These are phyloP conservation scores for Exidia glandulosa DNA, from an alignment of 768 basidiomycete genomes.

Conservation along the genomic window DNA sequence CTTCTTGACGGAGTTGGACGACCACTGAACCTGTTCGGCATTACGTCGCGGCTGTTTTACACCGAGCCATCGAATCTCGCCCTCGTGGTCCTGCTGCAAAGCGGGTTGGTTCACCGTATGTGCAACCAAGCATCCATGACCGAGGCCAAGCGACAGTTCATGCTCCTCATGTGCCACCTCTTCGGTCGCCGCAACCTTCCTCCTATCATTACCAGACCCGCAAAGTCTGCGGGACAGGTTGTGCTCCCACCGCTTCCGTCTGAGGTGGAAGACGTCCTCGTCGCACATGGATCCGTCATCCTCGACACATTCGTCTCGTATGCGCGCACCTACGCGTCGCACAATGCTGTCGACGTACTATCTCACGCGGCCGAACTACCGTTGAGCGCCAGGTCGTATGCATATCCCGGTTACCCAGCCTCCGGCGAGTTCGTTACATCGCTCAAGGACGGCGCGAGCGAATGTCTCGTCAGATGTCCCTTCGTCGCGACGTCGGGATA, in stretches of 20 bases:
- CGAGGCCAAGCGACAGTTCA: constrained; percentile 36
- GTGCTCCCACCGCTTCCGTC: constrained; percentile 39
- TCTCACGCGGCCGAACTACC: constrained; percentile 35
- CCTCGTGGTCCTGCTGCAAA: constrained; percentile 43
- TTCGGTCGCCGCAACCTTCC: constrained; percentile 53
- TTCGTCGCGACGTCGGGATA: constrained; percentile 65
- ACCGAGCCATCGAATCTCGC: constrained; percentile 65
- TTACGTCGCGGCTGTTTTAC: constrained; percentile 39
- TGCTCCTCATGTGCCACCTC: constrained; percentile 50
- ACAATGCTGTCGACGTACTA: constrained; percentile 28
- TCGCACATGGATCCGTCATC: constrained; percentile 37
- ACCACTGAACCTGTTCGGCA: constrained; percentile 45
- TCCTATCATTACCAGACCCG: constrained; percentile 27
- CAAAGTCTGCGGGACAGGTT: constrained; percentile 44
- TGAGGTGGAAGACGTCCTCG: constrained; percentile 30
- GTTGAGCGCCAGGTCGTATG: constrained; percentile 27
- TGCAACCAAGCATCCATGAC: constrained; percentile 30
- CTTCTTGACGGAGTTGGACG: constrained; percentile 43
- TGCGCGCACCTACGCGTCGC: constrained; percentile 36
- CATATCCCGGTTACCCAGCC: no score
- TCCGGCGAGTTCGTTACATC: no score
- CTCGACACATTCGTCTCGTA: constrained; percentile 45
- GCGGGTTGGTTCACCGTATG: constrained; percentile 47
- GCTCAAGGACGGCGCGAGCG: constrained; percentile 29
- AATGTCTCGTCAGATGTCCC: constrained; percentile 36